Base-by-base conservation (phyloP, 1,284 basidiomycete genomes). In the Cerrena zonata region DNA sequence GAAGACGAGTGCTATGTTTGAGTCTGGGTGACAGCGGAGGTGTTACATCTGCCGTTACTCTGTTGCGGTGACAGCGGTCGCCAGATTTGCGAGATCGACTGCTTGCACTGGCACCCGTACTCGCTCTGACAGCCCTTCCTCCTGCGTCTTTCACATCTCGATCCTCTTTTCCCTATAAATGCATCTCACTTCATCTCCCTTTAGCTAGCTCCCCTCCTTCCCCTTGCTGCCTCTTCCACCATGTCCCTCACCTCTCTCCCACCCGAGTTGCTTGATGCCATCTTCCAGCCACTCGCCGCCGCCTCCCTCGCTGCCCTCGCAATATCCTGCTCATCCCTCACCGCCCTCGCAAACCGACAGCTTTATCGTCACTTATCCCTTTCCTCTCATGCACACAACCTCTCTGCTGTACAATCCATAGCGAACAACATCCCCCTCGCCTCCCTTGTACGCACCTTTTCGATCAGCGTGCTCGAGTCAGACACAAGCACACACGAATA, bases 291-390 rank as follows among this genome's bases (percentile, higher is more conserved):
- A 5, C 61, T 66, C 37, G 58, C 66, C 48, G 58, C 61, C 54
- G 51, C 55, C 26, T 49, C 63, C 39, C 64, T 67, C 53, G 56
- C 59, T 52, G 53, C 57, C 41, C 55, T 84, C 55, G 72, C 83
- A 2, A 66, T 60, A 21, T 70, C 77, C n/a, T 69, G 57, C 55
- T 61, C 72, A 5, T 53, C 61, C 30, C 58, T 84, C 58, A 67
- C 69, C 56, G 67, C 67, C 47, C 64, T 78, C 56, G 81, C 80
- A 1, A 79, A 78, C 51, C 78, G 79, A 52, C 62, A 73, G 41
- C 80, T 89, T 63, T 89, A 84, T 66, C 74, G 80, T 49, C 65
- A 77, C 58, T 57, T 88, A 57, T 61, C 69, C 43, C 58, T 81
- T 45, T 73, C 78, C 37, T 60, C 69, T 4, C 61, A 66, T 48